These are phyloP conservation scores for Nothophytophthora sp. DNA, from an alignment of 352 stramenopile species.

Conservation along the genomic window DNA sequence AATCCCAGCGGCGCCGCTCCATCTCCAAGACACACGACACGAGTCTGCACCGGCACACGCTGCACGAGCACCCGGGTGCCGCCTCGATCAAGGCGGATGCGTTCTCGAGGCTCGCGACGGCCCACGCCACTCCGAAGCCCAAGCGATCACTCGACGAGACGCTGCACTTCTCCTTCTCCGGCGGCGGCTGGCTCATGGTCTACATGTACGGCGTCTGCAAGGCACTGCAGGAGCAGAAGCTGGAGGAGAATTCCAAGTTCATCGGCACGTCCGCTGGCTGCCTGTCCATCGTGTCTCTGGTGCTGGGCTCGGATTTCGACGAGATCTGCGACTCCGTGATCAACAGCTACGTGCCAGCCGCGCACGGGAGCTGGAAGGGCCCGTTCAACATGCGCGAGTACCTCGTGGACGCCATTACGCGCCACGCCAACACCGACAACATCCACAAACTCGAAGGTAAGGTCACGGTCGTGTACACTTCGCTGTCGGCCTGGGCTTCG, in stretches of 20 bases:
- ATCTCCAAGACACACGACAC: not conserved
- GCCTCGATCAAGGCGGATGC: not conserved
- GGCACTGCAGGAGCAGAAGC: conserved; percentile 41
- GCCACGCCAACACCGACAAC: conserved; percentile 24
- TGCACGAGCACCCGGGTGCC: not conserved
- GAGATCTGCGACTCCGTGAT: conserved; percentile 42
- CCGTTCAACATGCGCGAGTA: conserved; percentile 59
- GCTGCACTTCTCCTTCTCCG: conserved; percentile 47
- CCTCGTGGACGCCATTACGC: conserved; percentile 37
- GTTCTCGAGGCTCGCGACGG: not conserved
- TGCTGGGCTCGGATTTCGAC: conserved; percentile 46
- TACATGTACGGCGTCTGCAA: conserved; percentile 66
- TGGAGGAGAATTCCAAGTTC: conserved; percentile 39
- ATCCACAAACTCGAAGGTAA: conserved; percentile 31
- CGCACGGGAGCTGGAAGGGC: conserved; percentile 18
- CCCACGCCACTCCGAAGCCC: not conserved
- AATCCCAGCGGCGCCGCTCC: conserved; percentile 2
- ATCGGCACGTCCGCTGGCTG: conserved; percentile 48
- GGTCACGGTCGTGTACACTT: conserved; percentile 54
- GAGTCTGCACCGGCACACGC: not conserved
- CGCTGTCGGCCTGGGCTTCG: conserved; percentile 41
- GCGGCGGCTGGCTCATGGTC: conserved; percentile 58
- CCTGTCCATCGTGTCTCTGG: conserved; percentile 42
- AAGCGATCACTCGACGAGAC: conserved; percentile 1
- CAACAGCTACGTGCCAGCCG: conserved; percentile 37